These are phyloP conservation scores for Termitomyces sp. DNA, from an alignment of 1,284 basidiomycete genomes.

Conservation along the genomic window DNA sequence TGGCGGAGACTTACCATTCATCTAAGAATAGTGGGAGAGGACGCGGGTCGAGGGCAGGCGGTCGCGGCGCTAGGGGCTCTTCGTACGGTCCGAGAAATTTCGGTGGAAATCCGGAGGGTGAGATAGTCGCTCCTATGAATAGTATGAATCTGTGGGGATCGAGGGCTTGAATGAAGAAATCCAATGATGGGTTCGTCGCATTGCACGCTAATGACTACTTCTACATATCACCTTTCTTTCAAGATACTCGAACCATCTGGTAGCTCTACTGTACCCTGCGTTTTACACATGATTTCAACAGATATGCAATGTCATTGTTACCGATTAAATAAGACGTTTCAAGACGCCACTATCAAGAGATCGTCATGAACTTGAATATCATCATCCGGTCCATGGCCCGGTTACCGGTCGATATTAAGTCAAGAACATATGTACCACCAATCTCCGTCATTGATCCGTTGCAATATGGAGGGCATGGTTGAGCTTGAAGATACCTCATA, in stretches of 20 bases:
- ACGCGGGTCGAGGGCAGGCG: neutral
- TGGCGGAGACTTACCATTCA: constrained; percentile 3
- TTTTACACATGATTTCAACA: neutral
- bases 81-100: neutral
- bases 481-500: neutral
- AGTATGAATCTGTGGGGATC: neutral
- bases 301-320: too few species aligned
- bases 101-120: neutral
- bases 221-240: neutral
- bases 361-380: neutral
- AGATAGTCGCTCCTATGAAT: neutral
- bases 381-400: neutral
- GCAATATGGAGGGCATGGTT: neutral
- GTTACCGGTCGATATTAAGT: neutral
- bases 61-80: neutral
- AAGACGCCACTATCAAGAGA: neutral
- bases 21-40: neutral
- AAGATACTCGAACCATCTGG: neutral
- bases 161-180: neutral
- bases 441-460: constrained; percentile 9
- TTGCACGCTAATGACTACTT: neutral
- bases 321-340: neutral
- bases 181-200: neutral
- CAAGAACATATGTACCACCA: neutral
- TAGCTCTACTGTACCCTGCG: neutral